Evolutionary conservation across 2,329 filamentous ascomycete genomes (phyloP), one percentile per base, ranked within the genome.

Genomic region (Penicillium palitans): DNA sequence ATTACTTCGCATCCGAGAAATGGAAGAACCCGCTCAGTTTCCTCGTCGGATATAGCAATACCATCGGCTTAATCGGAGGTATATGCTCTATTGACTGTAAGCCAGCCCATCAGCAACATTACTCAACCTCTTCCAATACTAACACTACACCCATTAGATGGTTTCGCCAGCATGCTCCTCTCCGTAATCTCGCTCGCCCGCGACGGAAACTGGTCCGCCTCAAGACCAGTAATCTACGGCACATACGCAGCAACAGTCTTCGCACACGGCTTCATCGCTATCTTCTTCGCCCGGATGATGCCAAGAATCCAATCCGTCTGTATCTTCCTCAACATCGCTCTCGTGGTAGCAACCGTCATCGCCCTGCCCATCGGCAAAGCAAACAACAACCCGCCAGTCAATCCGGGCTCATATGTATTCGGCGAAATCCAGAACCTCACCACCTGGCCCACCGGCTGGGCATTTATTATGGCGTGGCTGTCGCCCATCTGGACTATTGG

Each of bases 1-100:
- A 86, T 63, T 84, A 84, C 70, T 86, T 85, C 67, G 79, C 81
- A 12, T 80, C 78, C 3, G 80, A 81, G 2, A 80, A 79, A 41
- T 83, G 77, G 59, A 79, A 82, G 60, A 85, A 85, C 66, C 80
- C 83, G 4, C 70, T 87, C n/a, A 83, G 80, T 61, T 86, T 86
- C 65, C 69, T 86, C 35, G 83, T 86, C 19, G 84, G 84, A 29
- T 86, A 86, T 63, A 84, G 82, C 68, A 86, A 87, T 65, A 86
- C 82, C 2, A 75, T 87, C 19, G 84, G 84, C 7, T 70, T 86
- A 9, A 77, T 87, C n/a, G 84, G 83, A 33, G 84, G 84, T 6
- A 75, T 87, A 15, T 87, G 84, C 70, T 85, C 83, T 25, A 83
- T 87, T 60, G 84, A 87, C 67, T 87, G 75, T 78, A 60, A 54